Conservation (phyloP, 495 filamentous ascomycete genomes). For the Aspergillus olivimuriae region DNA sequence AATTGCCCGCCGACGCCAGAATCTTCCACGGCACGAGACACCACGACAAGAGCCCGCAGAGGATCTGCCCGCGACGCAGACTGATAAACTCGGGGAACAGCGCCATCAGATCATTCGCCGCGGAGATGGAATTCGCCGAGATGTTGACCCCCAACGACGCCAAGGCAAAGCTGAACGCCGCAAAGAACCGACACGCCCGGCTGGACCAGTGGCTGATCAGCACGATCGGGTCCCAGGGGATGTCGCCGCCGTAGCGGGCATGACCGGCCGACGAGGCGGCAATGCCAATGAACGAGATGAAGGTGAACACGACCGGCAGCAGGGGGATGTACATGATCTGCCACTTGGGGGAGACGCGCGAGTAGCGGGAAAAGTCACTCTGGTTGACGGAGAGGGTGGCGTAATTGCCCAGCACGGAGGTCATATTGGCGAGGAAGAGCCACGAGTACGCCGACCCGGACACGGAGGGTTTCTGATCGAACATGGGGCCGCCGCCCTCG, state of each 20-base stretch:
- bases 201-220: conserved; percentile 43
- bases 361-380: conserved; percentile 45
- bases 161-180: conserved; percentile 40
- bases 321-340: conserved; percentile 43
- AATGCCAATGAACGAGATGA: conserved; percentile 45
- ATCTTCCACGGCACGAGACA: conserved; percentile 61
- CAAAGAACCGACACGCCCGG: conserved; percentile 47
- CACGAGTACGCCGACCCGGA: conserved; percentile 35
- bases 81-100: conserved; percentile 55
- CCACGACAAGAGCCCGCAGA: conserved; percentile 55
- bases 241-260: conserved; percentile 30
- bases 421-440: conserved; percentile 39
- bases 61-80: conserved; percentile 56
- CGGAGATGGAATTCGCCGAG: conserved; percentile 59
- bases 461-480: conserved; percentile 27
- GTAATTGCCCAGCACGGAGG: conserved; percentile 39
- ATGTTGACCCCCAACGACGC: conserved; percentile 50
- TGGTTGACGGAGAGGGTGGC: conserved; percentile 37
- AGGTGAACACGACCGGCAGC: conserved; percentile 43
- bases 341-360: conserved; percentile 35
- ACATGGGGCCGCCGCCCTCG: conserved; percentile 27
- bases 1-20: conserved; percentile 48
- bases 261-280: conserved; percentile 40
- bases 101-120: conserved; percentile 57
- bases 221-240: conserved; percentile 41